Conservation (phyloP, 129 eudicot genomes). For the Helianthus annuus region DNA sequence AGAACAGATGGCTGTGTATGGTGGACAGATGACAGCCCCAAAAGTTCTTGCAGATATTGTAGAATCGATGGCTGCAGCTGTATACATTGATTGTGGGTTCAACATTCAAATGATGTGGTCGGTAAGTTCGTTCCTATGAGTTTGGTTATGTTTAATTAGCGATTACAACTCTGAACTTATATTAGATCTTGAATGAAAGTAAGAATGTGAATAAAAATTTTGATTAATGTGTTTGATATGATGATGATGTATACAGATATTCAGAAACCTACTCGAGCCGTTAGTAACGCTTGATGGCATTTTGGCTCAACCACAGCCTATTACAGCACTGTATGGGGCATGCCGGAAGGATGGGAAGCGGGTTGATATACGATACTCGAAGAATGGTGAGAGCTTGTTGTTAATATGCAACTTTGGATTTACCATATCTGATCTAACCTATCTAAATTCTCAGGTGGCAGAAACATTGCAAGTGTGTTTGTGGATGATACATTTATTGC, state of each 20-base stretch:
- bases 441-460: slow-evolving; percentile 28
- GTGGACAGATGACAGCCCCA: too few species aligned
- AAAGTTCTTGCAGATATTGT: too few species aligned
- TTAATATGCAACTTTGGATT: too few species aligned
- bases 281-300: slow-evolving; percentile 50
- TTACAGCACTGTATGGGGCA: slow-evolving; percentile 58
- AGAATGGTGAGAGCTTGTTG: slow-evolving; percentile 34
- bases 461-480: slow-evolving; percentile 50
- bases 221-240: not conserved
- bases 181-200: too few species aligned
- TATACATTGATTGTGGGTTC: slow-evolving; percentile 54
- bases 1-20: too few species aligned
- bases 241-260: slow-evolving; percentile 31
- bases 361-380: slow-evolving; percentile 51
- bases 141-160: not conserved
- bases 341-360: slow-evolving; percentile 72
- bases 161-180: too few species aligned
- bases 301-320: slow-evolving; percentile 71
- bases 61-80: slow-evolving; percentile 57
- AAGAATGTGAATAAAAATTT: too few species aligned
- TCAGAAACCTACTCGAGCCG: slow-evolving; percentile 60
- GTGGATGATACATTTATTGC: slow-evolving; percentile 62
- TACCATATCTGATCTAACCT: slow-evolving; percentile 8
- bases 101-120: slow-evolving; percentile 47
- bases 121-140: slow-evolving; percentile 39